Evolutionary conservation across 2,329 filamentous ascomycete genomes (phyloP).

Genomic region (Botrytis pseudocinerea): DNA sequence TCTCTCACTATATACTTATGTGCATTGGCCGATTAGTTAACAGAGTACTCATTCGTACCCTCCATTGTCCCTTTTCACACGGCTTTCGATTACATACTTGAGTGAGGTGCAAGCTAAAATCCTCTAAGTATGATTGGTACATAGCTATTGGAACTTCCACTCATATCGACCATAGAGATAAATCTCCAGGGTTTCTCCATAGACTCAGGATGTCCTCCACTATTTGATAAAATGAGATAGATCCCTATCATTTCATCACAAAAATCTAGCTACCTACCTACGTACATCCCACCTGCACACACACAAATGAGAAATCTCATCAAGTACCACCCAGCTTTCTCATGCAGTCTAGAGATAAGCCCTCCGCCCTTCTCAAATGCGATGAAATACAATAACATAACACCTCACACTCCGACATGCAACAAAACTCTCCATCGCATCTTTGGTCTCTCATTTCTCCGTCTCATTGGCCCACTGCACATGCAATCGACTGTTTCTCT

Average conservation of each 20-base stretch:
- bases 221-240: not conserved
- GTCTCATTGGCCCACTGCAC: not conserved
- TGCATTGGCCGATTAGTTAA: not conserved
- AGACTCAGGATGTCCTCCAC: not conserved
- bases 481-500: not conserved
- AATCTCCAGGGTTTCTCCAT: not conserved
- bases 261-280: too few species aligned
- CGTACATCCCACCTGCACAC: not conserved
- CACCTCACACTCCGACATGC: slow-evolving; percentile 8
- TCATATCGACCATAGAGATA: not conserved
- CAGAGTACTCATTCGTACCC: not conserved
- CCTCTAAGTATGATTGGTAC: not conserved
- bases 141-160: not conserved
- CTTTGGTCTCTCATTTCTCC: not conserved
- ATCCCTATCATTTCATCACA: not conserved
- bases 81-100: not conserved
- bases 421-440: not conserved
- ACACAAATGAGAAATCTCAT: not conserved
- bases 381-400: slow-evolving; percentile 19
- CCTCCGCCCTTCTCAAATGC: not conserved
- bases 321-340: not conserved
- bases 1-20: not conserved
- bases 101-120: not conserved
- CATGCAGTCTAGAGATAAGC: not conserved
- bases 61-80: too few species aligned